Base-by-base conservation (phyloP, 345 rosid species). In the Linum usitatissimum region DNA sequence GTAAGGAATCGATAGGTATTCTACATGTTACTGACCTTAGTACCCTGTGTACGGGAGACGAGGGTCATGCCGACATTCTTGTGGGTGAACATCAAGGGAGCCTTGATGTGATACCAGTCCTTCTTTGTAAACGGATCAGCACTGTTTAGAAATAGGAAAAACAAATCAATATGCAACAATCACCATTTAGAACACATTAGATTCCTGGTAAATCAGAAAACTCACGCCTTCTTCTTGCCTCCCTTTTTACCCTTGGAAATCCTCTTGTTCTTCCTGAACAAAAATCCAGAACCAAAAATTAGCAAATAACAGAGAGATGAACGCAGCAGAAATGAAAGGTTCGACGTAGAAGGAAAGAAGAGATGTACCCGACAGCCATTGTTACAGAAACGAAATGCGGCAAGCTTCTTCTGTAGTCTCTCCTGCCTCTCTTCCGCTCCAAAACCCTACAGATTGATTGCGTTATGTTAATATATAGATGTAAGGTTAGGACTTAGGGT, bases 81-180 rank as follows among this genome's bases (percentile, higher is more conserved):
- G 2, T 64, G 51, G 5, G 38, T 66, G 71, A 93, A 93, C 60
- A 71, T 72, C 0, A 96, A 84, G 4, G 99, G 99, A 62, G 99
- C 97, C 80, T 93, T 93, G 66, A 90, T 81, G 60, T 90, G 91
- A 59, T 93, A 87, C 99, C 99, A 93, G 61, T 93, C 99, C 81
- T 93, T 93, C 94, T 90, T 87, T 14, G 99, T 66, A 67, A 86
- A 93, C 0, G 97, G 99, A 83, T 93, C 95, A 45, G 84, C 84
- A 20, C 97, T 93, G 62, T 42, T 58, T 13, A 10, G 15, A 45
- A 1, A 45, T 45, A 45, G 51, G 17, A 12, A 45, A 45, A 15
- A 15, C 15, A 10, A 45, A 45, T 45, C 51, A 28, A 36, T n/a
- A 36, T 15, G 59, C 42, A 45, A 7, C 13, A 42, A 20, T 23